Evolutionary conservation across 2,329 filamentous ascomycete species (phyloP).

Genomic region (Simplicillium sp.): DNA sequence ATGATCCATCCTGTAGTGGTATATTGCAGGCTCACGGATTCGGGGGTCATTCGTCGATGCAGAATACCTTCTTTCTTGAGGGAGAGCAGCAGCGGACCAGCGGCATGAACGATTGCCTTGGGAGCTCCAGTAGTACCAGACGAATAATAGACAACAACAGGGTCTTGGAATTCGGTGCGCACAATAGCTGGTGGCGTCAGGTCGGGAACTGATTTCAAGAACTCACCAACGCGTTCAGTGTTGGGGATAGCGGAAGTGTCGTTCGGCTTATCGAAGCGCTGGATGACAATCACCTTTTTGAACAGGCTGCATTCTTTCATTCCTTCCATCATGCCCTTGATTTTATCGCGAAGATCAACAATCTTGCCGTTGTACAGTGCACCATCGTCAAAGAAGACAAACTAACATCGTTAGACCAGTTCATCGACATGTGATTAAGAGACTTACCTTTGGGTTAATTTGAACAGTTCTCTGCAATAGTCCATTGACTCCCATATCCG

Average conservation of each 20-base stretch:
- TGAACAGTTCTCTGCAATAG: constrained; percentile 67
- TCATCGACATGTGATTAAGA: background rate
- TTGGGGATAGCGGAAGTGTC: constrained; percentile 45
- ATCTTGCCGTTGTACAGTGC: constrained; percentile 72
- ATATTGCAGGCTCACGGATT: constrained; percentile 41
- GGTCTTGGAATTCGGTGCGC: constrained; percentile 60
- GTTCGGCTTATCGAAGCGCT: constrained; percentile 52
- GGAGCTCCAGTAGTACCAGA: constrained; percentile 76
- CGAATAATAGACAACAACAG: constrained; percentile 69
- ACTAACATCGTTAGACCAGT: constrained; percentile 25
- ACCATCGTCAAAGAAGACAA: constrained; percentile 76
- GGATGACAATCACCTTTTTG: constrained; percentile 53
- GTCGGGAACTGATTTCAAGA: constrained; percentile 25
- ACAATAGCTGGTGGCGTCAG: constrained; percentile 39
- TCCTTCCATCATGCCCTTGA: constrained; percentile 58
- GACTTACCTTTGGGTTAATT: constrained; percentile 55
- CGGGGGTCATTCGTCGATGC: constrained; percentile 30
- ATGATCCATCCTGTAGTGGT: constrained; percentile 82
- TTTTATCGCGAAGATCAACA: constrained; percentile 64
- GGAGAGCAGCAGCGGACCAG: constrained; percentile 52
- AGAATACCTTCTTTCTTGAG: constrained; percentile 47
- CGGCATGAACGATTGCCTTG: constrained; percentile 77
- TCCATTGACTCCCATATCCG: constrained; percentile 75
- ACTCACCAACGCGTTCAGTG: constrained; percentile 33
- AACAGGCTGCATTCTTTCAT: constrained; percentile 55